phyloP scores from a whole-genome alignment of 257 asterid genomes.

The Solanum habrochaites region DNA sequence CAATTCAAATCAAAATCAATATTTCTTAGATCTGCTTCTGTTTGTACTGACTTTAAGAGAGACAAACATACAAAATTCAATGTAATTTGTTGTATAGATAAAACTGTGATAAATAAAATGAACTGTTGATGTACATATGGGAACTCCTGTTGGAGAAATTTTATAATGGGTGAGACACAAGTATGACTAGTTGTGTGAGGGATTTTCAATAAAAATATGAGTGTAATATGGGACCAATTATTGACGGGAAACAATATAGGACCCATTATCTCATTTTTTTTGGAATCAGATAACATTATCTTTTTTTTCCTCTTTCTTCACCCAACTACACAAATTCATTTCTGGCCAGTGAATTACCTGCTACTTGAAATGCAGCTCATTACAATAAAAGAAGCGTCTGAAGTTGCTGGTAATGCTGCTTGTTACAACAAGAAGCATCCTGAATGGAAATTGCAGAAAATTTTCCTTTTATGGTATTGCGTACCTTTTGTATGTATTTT shows the following conservation, averaged over 20 bases:
- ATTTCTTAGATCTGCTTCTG: not conserved
- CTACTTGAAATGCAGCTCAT: not conserved
- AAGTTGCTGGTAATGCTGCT: not conserved
- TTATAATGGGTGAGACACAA: not conserved
- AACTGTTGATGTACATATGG: not conserved
- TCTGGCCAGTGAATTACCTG: not conserved
- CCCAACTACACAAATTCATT: not conserved
- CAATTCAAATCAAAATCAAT: not conserved
- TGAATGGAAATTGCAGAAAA: not conserved
- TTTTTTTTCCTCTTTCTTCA: not conserved
- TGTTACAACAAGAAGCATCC: not conserved
- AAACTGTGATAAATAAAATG: not conserved
- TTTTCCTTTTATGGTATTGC: not conserved
- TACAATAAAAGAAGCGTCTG: not conserved
- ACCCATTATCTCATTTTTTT: not conserved
- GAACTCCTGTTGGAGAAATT: not conserved
- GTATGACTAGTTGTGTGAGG: not conserved
- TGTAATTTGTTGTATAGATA: not conserved
- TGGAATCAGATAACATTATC: not conserved
- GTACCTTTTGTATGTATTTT: not conserved
- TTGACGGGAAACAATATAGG: not conserved
- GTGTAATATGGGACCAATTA: not conserved
- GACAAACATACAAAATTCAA: not conserved
- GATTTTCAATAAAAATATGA: not conserved
- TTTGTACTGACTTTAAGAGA: not conserved